Evolutionary conservation across 106 monocot species (phyloP).

Genomic region (Apostasia shenzhenica): DNA sequence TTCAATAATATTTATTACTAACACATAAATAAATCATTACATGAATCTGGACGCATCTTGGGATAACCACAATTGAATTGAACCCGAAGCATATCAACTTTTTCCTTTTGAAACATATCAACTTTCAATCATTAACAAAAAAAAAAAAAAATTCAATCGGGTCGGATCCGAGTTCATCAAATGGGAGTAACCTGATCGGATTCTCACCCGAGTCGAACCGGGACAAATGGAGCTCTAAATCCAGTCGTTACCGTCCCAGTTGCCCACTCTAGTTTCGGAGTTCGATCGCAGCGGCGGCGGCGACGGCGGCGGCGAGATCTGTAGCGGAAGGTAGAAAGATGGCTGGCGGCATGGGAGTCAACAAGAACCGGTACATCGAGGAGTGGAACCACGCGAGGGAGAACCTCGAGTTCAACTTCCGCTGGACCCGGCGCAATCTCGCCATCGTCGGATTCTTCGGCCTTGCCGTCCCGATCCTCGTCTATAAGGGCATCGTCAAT

Average conservation of each 20-base stretch:
- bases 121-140: too few species aligned
- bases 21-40: too few species aligned
- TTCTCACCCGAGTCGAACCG: too few species aligned
- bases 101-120: too few species aligned
- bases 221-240: background rate
- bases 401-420: constrained; percentile 88
- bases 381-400: constrained; percentile 79
- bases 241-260: background rate
- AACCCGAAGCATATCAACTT: too few species aligned
- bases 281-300: background rate
- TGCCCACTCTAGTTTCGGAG: background rate
- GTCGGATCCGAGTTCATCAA: too few species aligned
- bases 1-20: too few species aligned
- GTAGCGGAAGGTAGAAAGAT: constrained; percentile 19
- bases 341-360: constrained; percentile 98
- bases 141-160: too few species aligned
- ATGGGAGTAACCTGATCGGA: too few species aligned
- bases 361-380: constrained; percentile 82
- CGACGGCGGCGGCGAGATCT: background rate
- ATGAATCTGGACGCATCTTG: too few species aligned
- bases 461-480: constrained; percentile 71
- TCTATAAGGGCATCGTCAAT: constrained; percentile 87
- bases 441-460: constrained; percentile 87
- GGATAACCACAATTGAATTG: too few species aligned
- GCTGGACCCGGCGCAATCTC: constrained; percentile 88